These are phyloP conservation scores for Arabidopsis lyrata DNA, from an alignment of 441 rosid species.

Conservation along the genomic window DNA sequence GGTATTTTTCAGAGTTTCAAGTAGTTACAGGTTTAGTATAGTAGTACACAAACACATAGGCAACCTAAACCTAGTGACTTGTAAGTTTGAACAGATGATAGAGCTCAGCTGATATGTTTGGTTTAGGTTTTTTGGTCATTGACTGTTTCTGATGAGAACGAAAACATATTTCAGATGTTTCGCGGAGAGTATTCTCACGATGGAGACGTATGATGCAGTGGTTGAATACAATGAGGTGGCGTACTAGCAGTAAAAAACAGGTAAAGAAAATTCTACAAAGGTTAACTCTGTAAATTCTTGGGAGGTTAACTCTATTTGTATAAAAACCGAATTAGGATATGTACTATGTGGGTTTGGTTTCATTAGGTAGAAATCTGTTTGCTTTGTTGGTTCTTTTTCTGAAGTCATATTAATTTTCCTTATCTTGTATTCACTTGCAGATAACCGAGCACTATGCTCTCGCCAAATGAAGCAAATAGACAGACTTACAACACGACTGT, in stretches of 20 bases:
- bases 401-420: not conserved
- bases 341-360: not conserved
- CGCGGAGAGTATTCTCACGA: conserved; percentile 59
- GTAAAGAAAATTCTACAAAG: conserved; percentile 9
- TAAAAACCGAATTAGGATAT: not conserved
- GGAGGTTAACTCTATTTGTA: not conserved
- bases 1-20: conserved; percentile 4
- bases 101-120: conserved; percentile 1
- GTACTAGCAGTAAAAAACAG: conserved; percentile 23
- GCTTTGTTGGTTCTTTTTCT: not conserved
- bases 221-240: conserved; percentile 50
- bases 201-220: conserved; percentile 76
- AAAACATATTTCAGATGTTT: conserved; percentile 55
- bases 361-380: not conserved
- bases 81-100: conserved; percentile 1
- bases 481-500: not conserved
- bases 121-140: not conserved
- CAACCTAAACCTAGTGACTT: not conserved
- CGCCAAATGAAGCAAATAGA: not conserved
- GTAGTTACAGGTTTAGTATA: not conserved
- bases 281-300: conserved; percentile 1
- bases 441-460: not conserved
- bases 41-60: not conserved
- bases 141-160: conserved; percentile 24
- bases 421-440: not conserved